Conservation (phyloP, 1,284 basidiomycete genomes). For the Pseudozyma hubeiensis region DNA sequence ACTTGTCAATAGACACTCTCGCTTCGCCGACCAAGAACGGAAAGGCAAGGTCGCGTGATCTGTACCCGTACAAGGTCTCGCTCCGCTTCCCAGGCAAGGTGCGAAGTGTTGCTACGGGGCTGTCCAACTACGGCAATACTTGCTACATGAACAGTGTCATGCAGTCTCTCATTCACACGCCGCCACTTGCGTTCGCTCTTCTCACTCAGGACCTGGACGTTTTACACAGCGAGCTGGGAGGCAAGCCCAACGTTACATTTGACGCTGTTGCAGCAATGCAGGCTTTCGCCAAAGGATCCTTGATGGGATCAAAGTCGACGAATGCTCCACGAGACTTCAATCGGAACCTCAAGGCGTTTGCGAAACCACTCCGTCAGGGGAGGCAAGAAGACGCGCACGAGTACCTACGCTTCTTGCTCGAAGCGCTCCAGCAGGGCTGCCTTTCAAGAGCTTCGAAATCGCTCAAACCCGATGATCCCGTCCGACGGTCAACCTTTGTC, state of each 20-base stretch:
- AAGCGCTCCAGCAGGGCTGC: constrained; percentile 87
- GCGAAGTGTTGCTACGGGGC: constrained; percentile 71
- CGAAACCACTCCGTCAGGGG: constrained; percentile 88
- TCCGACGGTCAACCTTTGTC: constrained; percentile 92
- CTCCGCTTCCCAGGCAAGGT: constrained; percentile 50
- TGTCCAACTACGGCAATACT: constrained; percentile 93
- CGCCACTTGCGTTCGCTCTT: constrained; percentile 83
- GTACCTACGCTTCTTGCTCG: constrained; percentile 93
- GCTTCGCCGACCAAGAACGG: constrained; percentile 25
- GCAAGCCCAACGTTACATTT: constrained; percentile 52
- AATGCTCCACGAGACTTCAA: constrained; percentile 58
- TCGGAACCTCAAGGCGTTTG: constrained; percentile 75
- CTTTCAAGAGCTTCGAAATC: constrained; percentile 79
- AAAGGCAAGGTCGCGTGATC: constrained; percentile 29
- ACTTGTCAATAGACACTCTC: not conserved
- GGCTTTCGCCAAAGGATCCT: constrained; percentile 76
- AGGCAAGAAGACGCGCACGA: constrained; percentile 98
- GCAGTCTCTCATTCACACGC: constrained; percentile 93
- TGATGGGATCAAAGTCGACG: constrained; percentile 29
- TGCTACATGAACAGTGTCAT: constrained; percentile 97
- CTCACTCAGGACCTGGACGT: constrained; percentile 72
- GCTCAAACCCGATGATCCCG: constrained; percentile 70
- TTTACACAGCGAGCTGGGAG: constrained; percentile 69
- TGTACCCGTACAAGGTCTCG: constrained; percentile 51
- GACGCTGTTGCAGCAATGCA: constrained; percentile 60